Evolutionary conservation across 2,329 filamentous ascomycete genomes (phyloP), one percentile per base, ranked within the genome.

Genomic region (Penicillium aurantiogriseum): DNA sequence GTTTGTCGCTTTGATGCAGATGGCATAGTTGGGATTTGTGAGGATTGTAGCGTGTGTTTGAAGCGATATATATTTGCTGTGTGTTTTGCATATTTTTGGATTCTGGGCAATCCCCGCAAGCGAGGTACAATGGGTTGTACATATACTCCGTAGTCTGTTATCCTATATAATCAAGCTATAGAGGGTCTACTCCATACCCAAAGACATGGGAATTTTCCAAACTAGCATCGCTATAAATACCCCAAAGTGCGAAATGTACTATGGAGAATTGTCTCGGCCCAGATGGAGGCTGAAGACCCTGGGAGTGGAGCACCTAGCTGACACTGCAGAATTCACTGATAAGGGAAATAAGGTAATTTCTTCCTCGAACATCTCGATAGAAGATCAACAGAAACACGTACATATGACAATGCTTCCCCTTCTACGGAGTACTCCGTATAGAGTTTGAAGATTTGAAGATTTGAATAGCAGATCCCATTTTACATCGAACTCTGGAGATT

Each of bases 271-370:
- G 51, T 53, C 29, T 53, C 49, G 50, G 40, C 50, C 50, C 13
- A 38, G 15, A 40, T 46, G 27, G 25, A 51, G 38, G 48, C 48
- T 50, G 49, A 35, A 51, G 49, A 46, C 31, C 40, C 50, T 17
- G 23, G 50, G 29, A 45, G 31, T 19, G 50, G 40, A 36, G 11
- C 36, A 17, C 6, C 33, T 35, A 35, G 31, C 35, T 19, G 35
- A 36, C 17, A 38, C 35, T 38, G 35, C 35, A 38, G 35, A 38
- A 38, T 8, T n/a, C 11, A 38, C 35, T 19, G 35, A 38, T n/a
- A 19, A 38, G 35, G 35, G 8, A 38, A n/a, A 38, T n/a, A n/a
- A 13, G 35, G 17, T 19, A n/a, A 19, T 9, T 38, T 19, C 15
- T 9, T 36, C 35, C 35, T 36, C 1, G 11, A 33, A 33, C 31